Conservation (phyloP, 2,329 filamentous ascomycete genomes). For the Periglandula ipomoeae region DNA sequence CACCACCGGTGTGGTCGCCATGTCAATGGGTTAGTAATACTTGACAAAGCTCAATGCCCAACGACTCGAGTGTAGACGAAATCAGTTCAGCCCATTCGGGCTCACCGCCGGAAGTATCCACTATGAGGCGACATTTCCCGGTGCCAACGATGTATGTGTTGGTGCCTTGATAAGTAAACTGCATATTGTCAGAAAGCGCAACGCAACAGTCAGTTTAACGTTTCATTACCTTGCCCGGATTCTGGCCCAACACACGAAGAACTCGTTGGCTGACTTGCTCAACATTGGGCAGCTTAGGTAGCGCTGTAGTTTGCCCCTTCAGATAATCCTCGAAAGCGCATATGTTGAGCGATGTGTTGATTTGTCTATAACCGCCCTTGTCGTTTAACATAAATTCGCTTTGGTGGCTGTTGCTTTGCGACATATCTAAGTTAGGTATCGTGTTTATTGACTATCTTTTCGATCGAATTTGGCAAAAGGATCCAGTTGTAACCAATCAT, state of each 20-base stretch:
- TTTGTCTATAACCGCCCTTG: constrained; percentile 31
- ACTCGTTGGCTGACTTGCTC: constrained; percentile 32
- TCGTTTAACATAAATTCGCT: background rate
- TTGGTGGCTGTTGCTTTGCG: background rate
- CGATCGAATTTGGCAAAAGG: too few species aligned
- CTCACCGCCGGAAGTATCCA: constrained; percentile 64
- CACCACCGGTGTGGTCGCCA: constrained; percentile 58
- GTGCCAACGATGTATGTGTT: constrained; percentile 70
- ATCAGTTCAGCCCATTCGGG: constrained; percentile 44
- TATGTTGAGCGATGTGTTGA: constrained; percentile 37
- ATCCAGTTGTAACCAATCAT: too few species aligned
- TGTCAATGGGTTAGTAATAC: constrained; percentile 68
- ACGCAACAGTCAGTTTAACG: background rate
- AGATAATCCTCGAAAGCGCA: constrained; percentile 41
- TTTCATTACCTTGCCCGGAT: constrained; percentile 29
- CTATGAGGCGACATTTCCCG: constrained; percentile 51
- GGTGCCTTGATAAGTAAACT: constrained; percentile 53
- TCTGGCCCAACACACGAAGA: constrained; percentile 33
- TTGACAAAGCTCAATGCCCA: constrained; percentile 21
- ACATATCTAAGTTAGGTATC: too few species aligned
- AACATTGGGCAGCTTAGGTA: constrained; percentile 29
- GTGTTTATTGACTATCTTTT: too few species aligned
- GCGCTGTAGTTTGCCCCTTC: constrained; percentile 22
- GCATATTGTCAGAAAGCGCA: background rate
- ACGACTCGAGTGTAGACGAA: constrained; percentile 9